Evolutionary conservation across 768 basidiomycete species (phyloP).

Genomic region (Jaapia argillacea): DNA sequence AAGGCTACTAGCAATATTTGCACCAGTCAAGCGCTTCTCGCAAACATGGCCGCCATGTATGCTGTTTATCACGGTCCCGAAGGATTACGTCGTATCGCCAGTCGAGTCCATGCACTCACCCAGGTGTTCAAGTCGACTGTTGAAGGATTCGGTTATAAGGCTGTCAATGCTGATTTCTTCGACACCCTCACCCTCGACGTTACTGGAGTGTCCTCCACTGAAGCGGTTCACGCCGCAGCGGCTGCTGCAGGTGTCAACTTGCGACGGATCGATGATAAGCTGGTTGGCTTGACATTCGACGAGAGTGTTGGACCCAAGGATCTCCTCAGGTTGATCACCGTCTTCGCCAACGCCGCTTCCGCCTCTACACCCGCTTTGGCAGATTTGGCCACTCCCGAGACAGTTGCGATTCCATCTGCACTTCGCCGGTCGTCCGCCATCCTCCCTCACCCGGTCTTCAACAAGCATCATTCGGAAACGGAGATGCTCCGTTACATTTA

Average conservation of each 20-base stretch:
- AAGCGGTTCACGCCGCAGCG: conserved; percentile 62
- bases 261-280: conserved; percentile 60
- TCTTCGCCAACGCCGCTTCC: conserved; percentile 64
- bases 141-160: conserved; percentile 63
- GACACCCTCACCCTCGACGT: conserved; percentile 84
- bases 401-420: conserved; percentile 37
- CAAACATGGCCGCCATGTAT: conserved; percentile 99
- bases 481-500: conserved; percentile 97
- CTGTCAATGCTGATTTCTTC: conserved; percentile 72
- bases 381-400: conserved; percentile 33
- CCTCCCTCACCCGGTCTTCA: conserved; percentile 87
- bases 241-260: conserved; percentile 69
- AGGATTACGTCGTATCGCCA: conserved; percentile 77
- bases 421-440: conserved; percentile 58
- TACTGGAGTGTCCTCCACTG: conserved; percentile 44
- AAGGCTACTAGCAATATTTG: conserved; percentile 99
- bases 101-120: conserved; percentile 85
- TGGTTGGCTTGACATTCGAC: conserved; percentile 86
- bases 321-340: conserved; percentile 66
- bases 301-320: conserved; percentile 78
- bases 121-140: conserved; percentile 62
- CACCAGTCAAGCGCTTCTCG: conserved; percentile 93
- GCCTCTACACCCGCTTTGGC: conserved; percentile 33
- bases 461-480: conserved; percentile 95
- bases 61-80: conserved; percentile 92